Evolutionary conservation across 257 asterid species (phyloP), one percentile per base, ranked within the genome.

Genomic region (Pogostemon cablin): DNA sequence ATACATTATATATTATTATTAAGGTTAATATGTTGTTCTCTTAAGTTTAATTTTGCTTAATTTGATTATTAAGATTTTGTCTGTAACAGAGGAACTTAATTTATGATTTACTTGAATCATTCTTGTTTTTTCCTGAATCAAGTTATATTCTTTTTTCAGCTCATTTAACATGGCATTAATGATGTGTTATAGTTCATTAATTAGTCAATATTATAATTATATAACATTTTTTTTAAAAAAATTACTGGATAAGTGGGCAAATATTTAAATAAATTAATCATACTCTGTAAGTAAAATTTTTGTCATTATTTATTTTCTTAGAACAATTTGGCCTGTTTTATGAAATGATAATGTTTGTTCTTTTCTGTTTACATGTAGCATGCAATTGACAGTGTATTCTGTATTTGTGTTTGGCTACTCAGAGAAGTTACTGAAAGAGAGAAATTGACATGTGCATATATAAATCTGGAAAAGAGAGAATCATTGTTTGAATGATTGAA

Each of bases 51-150:
- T n/a, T 9, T 11, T 7, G 9, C 9, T 60, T 56, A 64, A 70
- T 72, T 82, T 68, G 66, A 60, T 61, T 63, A 41, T 43, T 67
- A 35, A 65, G 61, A 62, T 77, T 72, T 76, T 75, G 80, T 69
- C 60, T 67, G 53, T 73, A 67, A 15, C 53, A 46, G 72, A 48
- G 70, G n/a, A 32, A 35, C 15, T 15, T 34, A 71, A 44, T 61
- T 72, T 32, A 47, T 66, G 48, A 34, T 38, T 72, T 54, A 38
- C 54, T 55, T 67, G 73, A 73, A 75, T 71, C 77, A 68, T 70
- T 77, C 65, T 69, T 69, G 50, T 54, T 74, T 68, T 68, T 25
- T 25, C 32, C 32, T 25, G 32, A 1, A 25, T 25, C 32, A 25
- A 25, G 32, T 25, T 25, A 25, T 25, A 25, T 25, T 25, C 32